Conservation (phyloP, 2,329 filamentous ascomycete genomes). For the Pseudogymnoascus sp. region DNA sequence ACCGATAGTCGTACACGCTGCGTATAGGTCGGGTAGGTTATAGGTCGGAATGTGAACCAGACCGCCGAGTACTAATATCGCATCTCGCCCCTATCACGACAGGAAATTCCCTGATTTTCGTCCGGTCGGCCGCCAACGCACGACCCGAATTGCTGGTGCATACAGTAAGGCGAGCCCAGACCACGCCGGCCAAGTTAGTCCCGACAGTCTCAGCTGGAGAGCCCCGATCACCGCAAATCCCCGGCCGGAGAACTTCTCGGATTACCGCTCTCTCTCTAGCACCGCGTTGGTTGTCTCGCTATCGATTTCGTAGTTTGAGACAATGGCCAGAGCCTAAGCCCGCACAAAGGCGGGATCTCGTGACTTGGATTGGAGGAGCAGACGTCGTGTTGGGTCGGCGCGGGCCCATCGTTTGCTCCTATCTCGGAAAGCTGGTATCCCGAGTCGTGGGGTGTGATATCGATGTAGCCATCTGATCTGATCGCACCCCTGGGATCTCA, state of each 20-base stretch:
- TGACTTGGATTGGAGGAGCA: not conserved
- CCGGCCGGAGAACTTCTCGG: not conserved
- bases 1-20: not conserved
- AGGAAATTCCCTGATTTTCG: not conserved
- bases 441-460: not conserved
- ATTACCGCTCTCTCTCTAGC: not conserved
- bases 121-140: not conserved
- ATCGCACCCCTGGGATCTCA: too few relatives aligned
- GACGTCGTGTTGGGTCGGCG: not conserved
- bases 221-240: not conserved
- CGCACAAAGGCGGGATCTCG: not conserved
- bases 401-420: not conserved
- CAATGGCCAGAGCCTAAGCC: not conserved
- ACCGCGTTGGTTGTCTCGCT: not conserved
- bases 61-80: conserved; percentile 1
- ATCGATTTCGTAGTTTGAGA: not conserved
- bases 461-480: not conserved
- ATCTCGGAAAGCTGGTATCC: not conserved
- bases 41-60: not conserved
- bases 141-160: not conserved
- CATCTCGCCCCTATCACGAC: not conserved
- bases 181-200: not conserved
- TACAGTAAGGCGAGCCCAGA: not conserved
- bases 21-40: not conserved
- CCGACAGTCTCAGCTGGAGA: not conserved